phyloP scores from a whole-genome alignment of 2,329 filamentous ascomycete species.

The Colletotrichum sp. region DNA sequence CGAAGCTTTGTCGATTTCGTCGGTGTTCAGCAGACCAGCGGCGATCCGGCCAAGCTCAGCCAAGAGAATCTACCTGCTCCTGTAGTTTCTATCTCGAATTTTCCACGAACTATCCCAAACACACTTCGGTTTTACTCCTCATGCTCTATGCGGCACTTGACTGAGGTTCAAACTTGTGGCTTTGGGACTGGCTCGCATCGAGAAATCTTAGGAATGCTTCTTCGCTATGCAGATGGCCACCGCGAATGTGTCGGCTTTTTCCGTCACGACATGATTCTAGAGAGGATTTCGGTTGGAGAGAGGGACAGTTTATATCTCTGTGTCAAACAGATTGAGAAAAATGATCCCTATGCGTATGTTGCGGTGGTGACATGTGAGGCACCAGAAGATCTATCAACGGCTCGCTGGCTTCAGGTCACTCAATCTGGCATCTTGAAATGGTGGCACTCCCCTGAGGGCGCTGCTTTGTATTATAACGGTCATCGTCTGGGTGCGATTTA shows the following conservation, averaged over 20 bases:
- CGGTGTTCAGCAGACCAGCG: neutral
- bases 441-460: neutral
- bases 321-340: neutral
- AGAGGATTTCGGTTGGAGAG: neutral
- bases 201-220: neutral
- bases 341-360: neutral
- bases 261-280: neutral
- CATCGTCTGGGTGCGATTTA: fast-evolving
- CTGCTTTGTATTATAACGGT: neutral
- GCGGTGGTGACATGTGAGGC: neutral
- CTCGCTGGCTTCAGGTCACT: neutral
- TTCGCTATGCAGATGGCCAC: neutral
- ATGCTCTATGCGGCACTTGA: neutral
- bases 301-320: neutral
- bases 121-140: neutral
- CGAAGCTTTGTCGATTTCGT: neutral
- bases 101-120: neutral
- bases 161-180: neutral
- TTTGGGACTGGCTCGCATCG: neutral
- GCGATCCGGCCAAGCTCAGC: neutral
- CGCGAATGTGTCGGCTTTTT: neutral
- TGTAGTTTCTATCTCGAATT: neutral
- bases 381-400: neutral
- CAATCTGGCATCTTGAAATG: neutral
- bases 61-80: neutral